These are phyloP conservation scores for Jatropha podagrica DNA, from an alignment of 441 rosid genomes.

Conservation along the genomic window DNA sequence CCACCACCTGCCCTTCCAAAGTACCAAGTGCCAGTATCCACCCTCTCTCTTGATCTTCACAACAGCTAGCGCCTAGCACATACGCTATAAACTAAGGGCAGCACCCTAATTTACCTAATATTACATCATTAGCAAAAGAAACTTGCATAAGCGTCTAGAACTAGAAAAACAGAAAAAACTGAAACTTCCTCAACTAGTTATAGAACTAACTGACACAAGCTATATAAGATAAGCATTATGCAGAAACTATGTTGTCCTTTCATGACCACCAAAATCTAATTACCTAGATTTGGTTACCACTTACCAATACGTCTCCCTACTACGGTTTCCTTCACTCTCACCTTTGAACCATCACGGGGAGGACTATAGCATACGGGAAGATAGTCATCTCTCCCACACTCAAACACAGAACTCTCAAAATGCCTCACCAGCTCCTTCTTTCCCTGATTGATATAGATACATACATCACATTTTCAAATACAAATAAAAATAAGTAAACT, in stretches of 20 bases:
- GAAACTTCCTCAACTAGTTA: background rate
- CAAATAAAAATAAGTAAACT: background rate
- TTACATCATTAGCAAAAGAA: background rate
- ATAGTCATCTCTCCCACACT: conserved; percentile 40
- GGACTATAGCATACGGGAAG: conserved; percentile 49
- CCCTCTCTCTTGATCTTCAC: conserved; percentile 21
- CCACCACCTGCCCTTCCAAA: conserved; percentile 27
- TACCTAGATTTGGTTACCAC: conserved; percentile 8
- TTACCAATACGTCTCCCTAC: conserved; percentile 33
- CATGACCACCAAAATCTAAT: conserved; percentile 6
- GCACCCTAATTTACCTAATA: background rate
- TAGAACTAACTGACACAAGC: no score
- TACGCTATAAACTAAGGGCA: background rate
- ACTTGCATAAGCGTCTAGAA: background rate
- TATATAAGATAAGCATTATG: no score
- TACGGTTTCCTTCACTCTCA: conserved; percentile 20
- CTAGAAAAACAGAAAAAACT: background rate
- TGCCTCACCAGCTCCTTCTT: conserved; percentile 43
- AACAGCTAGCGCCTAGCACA: background rate
- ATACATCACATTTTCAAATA: background rate
- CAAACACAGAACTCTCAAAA: conserved; percentile 44
- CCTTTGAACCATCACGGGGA: conserved; percentile 46
- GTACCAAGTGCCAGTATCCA: conserved; percentile 42
- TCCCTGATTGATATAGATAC: conserved; percentile 36
- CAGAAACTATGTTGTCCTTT: background rate